phyloP scores from a whole-genome alignment of 2,329 filamentous ascomycete genomes.

The Trichoderma atrobrunneum region DNA sequence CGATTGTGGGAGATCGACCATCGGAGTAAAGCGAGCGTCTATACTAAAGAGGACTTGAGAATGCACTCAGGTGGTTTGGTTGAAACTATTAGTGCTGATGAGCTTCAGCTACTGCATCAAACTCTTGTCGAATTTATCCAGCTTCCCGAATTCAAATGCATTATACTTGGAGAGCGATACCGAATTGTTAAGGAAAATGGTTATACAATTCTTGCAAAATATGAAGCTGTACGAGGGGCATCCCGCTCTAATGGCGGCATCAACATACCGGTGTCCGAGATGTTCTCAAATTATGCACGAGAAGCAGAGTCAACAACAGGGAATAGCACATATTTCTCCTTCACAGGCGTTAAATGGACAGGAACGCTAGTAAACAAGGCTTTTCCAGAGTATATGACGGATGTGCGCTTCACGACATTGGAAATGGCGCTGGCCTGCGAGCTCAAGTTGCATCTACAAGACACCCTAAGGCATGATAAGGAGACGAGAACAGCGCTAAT shows the following conservation, averaged over 20 bases:
- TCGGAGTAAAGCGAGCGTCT: neutral
- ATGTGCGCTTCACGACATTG: neutral
- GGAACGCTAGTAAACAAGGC: rapidly evolving
- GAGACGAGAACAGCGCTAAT: neutral
- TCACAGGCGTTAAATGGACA: neutral
- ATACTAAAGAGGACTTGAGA: neutral
- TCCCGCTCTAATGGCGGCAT: neutral
- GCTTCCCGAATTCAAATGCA: neutral
- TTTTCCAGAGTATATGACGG: neutral
- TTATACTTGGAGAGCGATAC: neutral
- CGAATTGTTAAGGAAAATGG: neutral
- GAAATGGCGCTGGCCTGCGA: neutral
- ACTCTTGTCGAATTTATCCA: neutral
- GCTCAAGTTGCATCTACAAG: neutral
- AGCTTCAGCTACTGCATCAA: neutral
- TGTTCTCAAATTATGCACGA: neutral
- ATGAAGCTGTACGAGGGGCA: neutral
- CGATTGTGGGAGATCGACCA: neutral
- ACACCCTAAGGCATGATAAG: neutral
- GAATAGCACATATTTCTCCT: neutral
- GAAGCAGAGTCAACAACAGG: neutral
- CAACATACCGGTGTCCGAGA: rapidly evolving
- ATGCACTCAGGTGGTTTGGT: neutral
- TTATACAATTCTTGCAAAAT: neutral
- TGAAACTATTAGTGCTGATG: neutral